Conservation (phyloP, 169 alveolate species). For the Eimeria falciformis region DNA sequence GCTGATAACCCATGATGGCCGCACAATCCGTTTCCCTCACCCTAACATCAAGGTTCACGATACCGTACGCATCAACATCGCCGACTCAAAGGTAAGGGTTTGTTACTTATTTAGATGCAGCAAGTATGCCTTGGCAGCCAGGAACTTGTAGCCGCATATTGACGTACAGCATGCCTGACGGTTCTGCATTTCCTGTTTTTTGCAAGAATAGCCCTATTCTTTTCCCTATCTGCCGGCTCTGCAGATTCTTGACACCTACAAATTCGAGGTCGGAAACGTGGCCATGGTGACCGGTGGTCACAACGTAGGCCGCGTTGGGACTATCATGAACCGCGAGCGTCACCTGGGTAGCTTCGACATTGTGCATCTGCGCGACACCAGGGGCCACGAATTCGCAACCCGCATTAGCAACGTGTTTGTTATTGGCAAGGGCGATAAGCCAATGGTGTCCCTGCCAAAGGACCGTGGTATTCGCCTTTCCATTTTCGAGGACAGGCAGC, state of each 20-base stretch:
- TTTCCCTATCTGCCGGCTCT: not conserved
- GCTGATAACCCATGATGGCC: slow-evolving; percentile 98
- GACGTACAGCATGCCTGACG: no score
- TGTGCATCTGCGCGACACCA: slow-evolving; percentile 95
- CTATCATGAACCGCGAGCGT: slow-evolving; percentile 95
- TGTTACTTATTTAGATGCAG: not conserved
- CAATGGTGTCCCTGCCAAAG: slow-evolving; percentile 95
- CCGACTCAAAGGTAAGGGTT: slow-evolving; percentile 93
- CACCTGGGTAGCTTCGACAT: slow-evolving; percentile 98
- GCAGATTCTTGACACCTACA: slow-evolving; percentile 91
- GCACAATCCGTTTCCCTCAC: slow-evolving; percentile 98
- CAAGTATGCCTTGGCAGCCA: not conserved
- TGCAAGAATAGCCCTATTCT: not conserved
- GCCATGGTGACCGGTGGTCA: slow-evolving; percentile 98
- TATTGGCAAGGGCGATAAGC: slow-evolving; percentile 96
- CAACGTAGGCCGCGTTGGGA: slow-evolving; percentile 99
- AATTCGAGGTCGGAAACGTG: slow-evolving; percentile 96
- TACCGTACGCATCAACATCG: slow-evolving; percentile 96
- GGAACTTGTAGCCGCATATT: not conserved
- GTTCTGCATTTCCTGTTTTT: not conserved
- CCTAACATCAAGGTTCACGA: slow-evolving; percentile 98
- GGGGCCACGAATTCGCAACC: slow-evolving; percentile 97
- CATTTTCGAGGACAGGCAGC: slow-evolving; percentile 71
- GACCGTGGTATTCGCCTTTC: slow-evolving; percentile 93
- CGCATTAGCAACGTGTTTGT: slow-evolving; percentile 96